Conservation (phyloP, 2,329 filamentous ascomycete genomes). For the Aureobasidium sp. region DNA sequence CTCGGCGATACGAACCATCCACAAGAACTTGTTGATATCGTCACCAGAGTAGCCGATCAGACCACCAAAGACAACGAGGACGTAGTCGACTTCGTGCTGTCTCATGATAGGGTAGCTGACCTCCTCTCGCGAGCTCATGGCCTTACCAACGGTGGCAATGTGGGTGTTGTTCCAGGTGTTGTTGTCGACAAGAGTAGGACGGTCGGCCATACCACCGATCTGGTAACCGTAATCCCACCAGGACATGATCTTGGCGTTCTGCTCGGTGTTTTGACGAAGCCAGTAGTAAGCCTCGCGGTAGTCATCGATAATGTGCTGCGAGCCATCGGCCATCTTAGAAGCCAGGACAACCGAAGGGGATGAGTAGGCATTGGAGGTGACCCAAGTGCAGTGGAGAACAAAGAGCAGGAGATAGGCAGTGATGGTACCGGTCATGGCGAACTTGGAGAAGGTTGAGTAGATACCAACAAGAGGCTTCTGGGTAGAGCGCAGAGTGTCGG, state of each 20-base stretch:
- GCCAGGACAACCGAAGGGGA: slow-evolving; percentile 95
- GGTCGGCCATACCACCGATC: slow-evolving; percentile 98
- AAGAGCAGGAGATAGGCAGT: slow-evolving; percentile 82
- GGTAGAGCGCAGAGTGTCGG: slow-evolving; percentile 59
- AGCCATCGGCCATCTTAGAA: slow-evolving; percentile 85
- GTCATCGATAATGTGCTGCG: slow-evolving; percentile 97
- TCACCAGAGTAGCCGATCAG: slow-evolving; percentile 95
- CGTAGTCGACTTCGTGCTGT: slow-evolving; percentile 97
- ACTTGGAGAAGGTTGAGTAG: slow-evolving; percentile 72
- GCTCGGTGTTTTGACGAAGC: slow-evolving; percentile 92
- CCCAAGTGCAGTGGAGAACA: slow-evolving; percentile 97
- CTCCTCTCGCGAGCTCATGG: slow-evolving; percentile 95
- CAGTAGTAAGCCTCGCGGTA: slow-evolving; percentile 99
- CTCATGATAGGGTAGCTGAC: slow-evolving; percentile 98
- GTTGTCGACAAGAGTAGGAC: slow-evolving; percentile 95
- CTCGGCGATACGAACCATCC: slow-evolving; percentile 99
- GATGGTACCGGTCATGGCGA: slow-evolving; percentile 64
- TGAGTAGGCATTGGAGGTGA: slow-evolving; percentile 97
- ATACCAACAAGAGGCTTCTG: slow-evolving; percentile 73
- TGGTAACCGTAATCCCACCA: slow-evolving; percentile 99
- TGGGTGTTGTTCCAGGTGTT: slow-evolving; percentile 99
- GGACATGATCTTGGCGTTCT: slow-evolving; percentile 97
- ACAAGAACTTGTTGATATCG: slow-evolving; percentile 99
- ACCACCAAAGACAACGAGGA: slow-evolving; percentile 94
- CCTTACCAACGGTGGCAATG: slow-evolving; percentile 97